Evolutionary conservation across 225 moss, liverwort and hornwort genomes (phyloP).

Genomic region (Physcomitrium patens): DNA sequence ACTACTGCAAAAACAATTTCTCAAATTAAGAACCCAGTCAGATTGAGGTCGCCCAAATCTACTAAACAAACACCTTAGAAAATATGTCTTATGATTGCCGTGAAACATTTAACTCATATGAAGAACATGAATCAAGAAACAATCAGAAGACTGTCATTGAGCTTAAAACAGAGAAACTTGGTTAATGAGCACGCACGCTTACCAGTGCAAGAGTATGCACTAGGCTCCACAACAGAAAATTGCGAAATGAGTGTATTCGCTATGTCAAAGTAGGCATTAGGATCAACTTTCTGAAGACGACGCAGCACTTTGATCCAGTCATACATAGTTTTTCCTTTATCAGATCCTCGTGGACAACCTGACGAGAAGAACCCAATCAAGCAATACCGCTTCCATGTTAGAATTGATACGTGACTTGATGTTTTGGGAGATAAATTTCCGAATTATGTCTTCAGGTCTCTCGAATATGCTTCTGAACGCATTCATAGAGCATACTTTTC

Average conservation of each 20-base stretch:
- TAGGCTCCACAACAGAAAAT: neutral
- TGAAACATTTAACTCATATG: neutral
- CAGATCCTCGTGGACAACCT: no score
- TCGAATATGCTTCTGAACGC: no score
- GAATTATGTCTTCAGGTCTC: no score
- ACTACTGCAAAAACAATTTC: neutral
- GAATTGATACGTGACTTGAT: no score
- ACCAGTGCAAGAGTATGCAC: slow-evolving; percentile 31
- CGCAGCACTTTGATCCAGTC: no score
- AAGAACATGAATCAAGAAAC: slow-evolving; percentile 3
- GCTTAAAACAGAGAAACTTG: neutral
- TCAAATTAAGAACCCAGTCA: neutral
- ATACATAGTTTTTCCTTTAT: no score
- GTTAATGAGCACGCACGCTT: neutral
- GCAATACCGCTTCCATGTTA: no score
- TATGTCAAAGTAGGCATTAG: no score
- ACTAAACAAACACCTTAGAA: neutral
- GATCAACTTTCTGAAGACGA: no score
- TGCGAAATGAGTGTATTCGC: slow-evolving; percentile 1
- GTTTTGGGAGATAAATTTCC: no score
- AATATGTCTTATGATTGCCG: neutral
- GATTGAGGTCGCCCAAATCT: neutral
- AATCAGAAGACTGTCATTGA: neutral
- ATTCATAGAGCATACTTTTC: no score
- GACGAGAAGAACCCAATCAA: no score